Conservation (phyloP, 352 stramenopile species). For the Blastocystis sp. region DNA sequence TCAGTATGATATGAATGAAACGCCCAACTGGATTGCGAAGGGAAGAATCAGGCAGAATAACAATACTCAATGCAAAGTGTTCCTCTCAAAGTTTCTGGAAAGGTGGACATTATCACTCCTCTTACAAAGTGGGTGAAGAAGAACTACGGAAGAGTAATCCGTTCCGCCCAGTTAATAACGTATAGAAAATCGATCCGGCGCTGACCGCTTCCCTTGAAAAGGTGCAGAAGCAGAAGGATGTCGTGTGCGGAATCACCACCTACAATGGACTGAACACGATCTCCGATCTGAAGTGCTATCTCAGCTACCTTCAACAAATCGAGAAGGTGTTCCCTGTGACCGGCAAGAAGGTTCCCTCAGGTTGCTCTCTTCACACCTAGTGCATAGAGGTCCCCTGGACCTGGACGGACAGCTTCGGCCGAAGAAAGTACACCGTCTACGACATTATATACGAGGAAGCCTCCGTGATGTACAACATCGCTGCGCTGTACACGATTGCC, state of each 20-base stretch:
- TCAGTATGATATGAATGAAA: background rate
- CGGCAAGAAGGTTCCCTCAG: background rate
- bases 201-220: constrained; percentile 39
- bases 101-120: constrained; percentile 24
- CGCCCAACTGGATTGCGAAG: background rate
- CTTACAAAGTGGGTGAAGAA: constrained; percentile 54
- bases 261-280: constrained; percentile 38
- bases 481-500: constrained; percentile 31
- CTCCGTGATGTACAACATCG: constrained; percentile 59
- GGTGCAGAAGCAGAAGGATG: constrained; percentile 35
- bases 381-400: background rate
- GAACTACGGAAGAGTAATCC: background rate
- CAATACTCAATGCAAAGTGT: constrained; percentile 25
- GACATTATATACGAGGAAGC: constrained; percentile 48
- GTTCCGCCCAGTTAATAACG: background rate
- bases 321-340: constrained; percentile 40
- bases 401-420: constrained; percentile 22
- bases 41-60: background rate
- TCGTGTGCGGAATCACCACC: constrained; percentile 3
- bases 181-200: constrained; percentile 9
- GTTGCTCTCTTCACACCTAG: background rate
- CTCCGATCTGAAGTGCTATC: constrained; percentile 57
- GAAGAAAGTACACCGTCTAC: background rate
- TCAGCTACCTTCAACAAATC: constrained; percentile 43
- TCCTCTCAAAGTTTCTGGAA: constrained; percentile 28